Evolutionary conservation across 208 protist species (phyloP).

Genomic region (Leishmania tropica): DNA sequence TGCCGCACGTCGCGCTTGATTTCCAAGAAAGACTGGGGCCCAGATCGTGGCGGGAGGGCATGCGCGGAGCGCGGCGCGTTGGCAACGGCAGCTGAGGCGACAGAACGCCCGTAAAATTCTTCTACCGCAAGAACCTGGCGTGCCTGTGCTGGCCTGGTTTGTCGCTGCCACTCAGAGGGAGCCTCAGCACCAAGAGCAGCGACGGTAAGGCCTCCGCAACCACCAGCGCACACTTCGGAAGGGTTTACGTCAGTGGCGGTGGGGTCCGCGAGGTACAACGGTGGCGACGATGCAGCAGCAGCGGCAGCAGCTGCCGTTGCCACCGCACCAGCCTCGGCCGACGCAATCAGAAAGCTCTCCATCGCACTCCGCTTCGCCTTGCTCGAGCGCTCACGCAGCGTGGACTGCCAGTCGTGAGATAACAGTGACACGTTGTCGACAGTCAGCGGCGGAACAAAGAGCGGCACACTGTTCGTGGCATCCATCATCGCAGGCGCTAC

Average conservation of each 20-base stretch:
- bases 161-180: background rate
- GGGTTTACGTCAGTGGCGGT: background rate
- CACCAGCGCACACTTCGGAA: background rate
- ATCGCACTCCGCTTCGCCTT: constrained; percentile 27
- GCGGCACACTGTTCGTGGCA: constrained; percentile 6
- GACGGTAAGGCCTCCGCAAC: background rate
- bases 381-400: constrained; percentile 33
- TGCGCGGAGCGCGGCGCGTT: background rate
- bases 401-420: constrained; percentile 49
- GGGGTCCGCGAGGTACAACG: background rate
- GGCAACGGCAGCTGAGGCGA: background rate
- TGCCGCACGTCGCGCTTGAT: background rate
- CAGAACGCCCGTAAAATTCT: background rate
- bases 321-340: constrained; percentile 28
- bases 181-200: background rate
- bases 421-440: constrained; percentile 36
- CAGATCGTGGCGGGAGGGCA: background rate
- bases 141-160: background rate
- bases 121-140: background rate
- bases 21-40: background rate
- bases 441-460: constrained; percentile 36
- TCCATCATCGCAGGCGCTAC: background rate
- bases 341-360: constrained; percentile 34
- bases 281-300: background rate
- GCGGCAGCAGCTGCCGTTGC: background rate